Conservation (phyloP, 2,329 filamentous ascomycete species). For the Acarospora socialis region DNA sequence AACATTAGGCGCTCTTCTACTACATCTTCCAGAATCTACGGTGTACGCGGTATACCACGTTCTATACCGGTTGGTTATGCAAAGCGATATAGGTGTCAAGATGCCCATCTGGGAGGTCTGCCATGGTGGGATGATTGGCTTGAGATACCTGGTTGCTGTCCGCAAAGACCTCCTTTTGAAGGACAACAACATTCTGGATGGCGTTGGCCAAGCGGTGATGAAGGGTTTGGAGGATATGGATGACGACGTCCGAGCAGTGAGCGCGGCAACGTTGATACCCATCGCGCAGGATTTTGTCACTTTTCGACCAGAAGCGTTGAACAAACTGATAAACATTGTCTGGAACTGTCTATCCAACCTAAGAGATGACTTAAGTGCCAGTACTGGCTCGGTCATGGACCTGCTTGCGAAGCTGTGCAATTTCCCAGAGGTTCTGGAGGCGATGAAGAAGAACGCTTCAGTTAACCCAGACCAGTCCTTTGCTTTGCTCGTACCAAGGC, state of each 20-base stretch:
- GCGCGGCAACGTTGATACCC: conserved; percentile 90
- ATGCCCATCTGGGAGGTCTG: conserved; percentile 82
- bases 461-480: conserved; percentile 74
- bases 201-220: conserved; percentile 84
- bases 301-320: conserved; percentile 62
- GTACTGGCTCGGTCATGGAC: conserved; percentile 97
- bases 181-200: conserved; percentile 77
- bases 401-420: conserved; percentile 88
- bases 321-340: conserved; percentile 78
- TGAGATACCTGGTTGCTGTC: conserved; percentile 89
- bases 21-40: conserved; percentile 63
- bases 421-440: conserved; percentile 79
- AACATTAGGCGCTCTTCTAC: conserved; percentile 75
- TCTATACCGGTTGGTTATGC: conserved; percentile 81
- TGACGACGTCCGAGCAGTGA: conserved; percentile 92
- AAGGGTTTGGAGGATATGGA: conserved; percentile 82
- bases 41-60: conserved; percentile 76
- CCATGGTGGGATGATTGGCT: conserved; percentile 93
- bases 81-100: conserved; percentile 61
- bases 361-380: conserved; percentile 93
- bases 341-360: conserved; percentile 95
- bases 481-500: conserved; percentile 74
- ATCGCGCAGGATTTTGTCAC: conserved; percentile 91
- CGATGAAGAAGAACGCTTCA: conserved; percentile 84
- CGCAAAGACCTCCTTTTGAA: conserved; percentile 80